Evolutionary conservation across 164 flowering plant genomes (phyloP).

Genomic region (Chimonanthus salicifolius): DNA sequence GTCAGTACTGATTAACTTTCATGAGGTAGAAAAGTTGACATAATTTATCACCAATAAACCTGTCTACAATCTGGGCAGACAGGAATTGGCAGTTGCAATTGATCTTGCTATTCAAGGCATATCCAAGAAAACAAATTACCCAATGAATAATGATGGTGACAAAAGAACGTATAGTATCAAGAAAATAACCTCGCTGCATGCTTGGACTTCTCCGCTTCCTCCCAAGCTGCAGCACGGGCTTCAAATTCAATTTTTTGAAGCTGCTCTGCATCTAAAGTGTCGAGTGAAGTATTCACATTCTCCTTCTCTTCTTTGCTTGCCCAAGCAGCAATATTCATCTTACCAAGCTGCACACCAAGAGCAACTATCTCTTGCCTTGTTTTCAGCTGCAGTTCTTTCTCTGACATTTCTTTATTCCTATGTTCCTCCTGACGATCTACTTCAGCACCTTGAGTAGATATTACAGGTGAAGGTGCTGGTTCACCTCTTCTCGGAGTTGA

Average conservation of each 20-base stretch:
- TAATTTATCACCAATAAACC: no score
- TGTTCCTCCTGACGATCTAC: conserved; percentile 18
- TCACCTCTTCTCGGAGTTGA: conserved; percentile 72
- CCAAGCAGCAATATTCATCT: conserved; percentile 93
- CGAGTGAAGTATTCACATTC: conserved; percentile 21
- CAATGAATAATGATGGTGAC: background rate
- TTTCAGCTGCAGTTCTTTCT: conserved; percentile 62
- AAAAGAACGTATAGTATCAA: background rate
- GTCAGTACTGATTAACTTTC: no score
- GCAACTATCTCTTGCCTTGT: conserved; percentile 84
- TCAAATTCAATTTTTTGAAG: conserved; percentile 41
- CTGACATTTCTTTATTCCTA: conserved; percentile 47
- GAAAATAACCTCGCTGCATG: conserved; percentile 67
- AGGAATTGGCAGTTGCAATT: no score
- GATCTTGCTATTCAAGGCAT: background rate
- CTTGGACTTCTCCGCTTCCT: conserved; percentile 81
- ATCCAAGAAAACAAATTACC: background rate
- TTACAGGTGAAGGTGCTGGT: conserved; percentile 44
- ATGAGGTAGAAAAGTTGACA: no score
- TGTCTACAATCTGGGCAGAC: no score
- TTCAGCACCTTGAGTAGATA: conserved; percentile 23
- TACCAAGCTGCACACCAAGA: conserved; percentile 87
- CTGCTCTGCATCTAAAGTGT: conserved; percentile 30
- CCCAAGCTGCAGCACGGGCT: conserved; percentile 84
- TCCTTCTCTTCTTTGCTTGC: conserved; percentile 77